phyloP scores from a whole-genome alignment of 805 yeast genomes.

The Metschnikowia arizonensis region DNA sequence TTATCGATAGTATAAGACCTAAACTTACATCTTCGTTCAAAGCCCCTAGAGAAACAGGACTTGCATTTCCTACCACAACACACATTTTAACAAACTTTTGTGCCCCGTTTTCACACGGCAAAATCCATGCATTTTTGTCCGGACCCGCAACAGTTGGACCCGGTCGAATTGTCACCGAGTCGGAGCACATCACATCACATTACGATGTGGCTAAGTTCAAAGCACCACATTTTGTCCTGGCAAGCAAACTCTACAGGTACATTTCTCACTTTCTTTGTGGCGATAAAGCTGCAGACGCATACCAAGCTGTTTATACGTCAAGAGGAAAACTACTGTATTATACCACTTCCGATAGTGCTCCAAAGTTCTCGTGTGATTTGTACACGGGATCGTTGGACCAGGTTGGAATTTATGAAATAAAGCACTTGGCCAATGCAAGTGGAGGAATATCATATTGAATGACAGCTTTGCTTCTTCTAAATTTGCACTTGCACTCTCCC shows the following conservation, averaged over 20 bases:
- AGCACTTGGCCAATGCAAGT: slow-evolving; percentile 27
- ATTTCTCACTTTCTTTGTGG: slow-evolving; percentile 31
- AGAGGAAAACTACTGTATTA: slow-evolving; percentile 25
- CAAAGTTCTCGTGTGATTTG: slow-evolving; percentile 30
- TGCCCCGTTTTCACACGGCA: slow-evolving; percentile 23
- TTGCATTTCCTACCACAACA: slow-evolving; percentile 28
- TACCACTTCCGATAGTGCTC: slow-evolving; percentile 13
- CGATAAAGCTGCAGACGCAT: slow-evolving; percentile 19
- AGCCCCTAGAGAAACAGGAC: slow-evolving; percentile 34
- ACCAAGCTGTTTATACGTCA: slow-evolving; percentile 10
- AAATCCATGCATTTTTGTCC: slow-evolving; percentile 27
- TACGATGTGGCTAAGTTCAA: slow-evolving; percentile 28
- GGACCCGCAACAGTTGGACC: slow-evolving; percentile 40
- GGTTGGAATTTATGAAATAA: slow-evolving; percentile 43
- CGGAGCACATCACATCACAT: slow-evolving; percentile 31
- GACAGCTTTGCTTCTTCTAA: slow-evolving; percentile 28
- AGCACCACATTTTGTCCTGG: slow-evolving; percentile 23
- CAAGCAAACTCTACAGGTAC: slow-evolving; percentile 29
- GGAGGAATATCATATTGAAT: slow-evolving; percentile 30
- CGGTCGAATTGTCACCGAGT: slow-evolving; percentile 28
- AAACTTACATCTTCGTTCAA: slow-evolving; percentile 25
- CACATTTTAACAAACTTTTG: slow-evolving; percentile 20
- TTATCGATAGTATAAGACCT: slow-evolving; percentile 20
- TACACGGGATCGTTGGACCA: slow-evolving; percentile 40
- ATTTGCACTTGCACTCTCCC: slow-evolving; percentile 19